These are phyloP conservation scores for Xylariales sp. DNA, from an alignment of 2,329 filamentous ascomycete species.

Conservation along the genomic window DNA sequence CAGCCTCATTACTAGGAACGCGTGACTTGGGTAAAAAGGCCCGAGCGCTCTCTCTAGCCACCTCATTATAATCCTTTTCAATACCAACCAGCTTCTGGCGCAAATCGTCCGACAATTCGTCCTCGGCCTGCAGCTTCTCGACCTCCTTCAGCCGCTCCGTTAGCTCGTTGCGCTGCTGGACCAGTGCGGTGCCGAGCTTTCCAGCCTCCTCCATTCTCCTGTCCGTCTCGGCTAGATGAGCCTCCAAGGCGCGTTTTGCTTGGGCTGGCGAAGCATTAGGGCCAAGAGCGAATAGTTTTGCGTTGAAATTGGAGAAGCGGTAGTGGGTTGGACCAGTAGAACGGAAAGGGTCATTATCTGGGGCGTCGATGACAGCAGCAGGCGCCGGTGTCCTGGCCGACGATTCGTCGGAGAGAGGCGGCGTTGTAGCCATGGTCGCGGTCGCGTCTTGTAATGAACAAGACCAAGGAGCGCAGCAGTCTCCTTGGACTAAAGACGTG, in stretches of 20 bases:
- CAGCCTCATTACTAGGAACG: conserved; percentile 75
- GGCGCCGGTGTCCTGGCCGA: conserved; percentile 58
- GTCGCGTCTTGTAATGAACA: conserved; percentile 26
- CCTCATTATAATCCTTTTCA: conserved; percentile 94
- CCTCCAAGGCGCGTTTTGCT: conserved; percentile 87
- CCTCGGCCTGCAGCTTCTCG: conserved; percentile 78
- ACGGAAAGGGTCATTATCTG: conserved; percentile 68
- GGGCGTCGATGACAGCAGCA: conserved; percentile 50
- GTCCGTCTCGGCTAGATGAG: conserved; percentile 92
- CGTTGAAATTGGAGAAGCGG: conserved; percentile 86
- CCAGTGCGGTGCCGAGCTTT: conserved; percentile 82
- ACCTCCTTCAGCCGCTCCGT: conserved; percentile 86
- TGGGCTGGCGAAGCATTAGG: conserved; percentile 84
- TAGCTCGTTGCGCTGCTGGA: conserved; percentile 87
- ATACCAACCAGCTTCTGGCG: conserved; percentile 85
- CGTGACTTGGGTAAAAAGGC: conserved; percentile 89
- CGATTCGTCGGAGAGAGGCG: conserved; percentile 37
- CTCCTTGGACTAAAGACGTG: conserved; percentile 46
- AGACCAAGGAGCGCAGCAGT: conserved; percentile 46
- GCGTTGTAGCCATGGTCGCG: conserved; percentile 39
- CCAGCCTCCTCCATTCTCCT: conserved; percentile 91
- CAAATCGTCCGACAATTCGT: conserved; percentile 84
- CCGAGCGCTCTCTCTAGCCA: conserved; percentile 88
- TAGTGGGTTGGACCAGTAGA: conserved; percentile 62
- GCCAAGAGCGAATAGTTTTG: conserved; percentile 80